Evolutionary conservation across 495 filamentous ascomycete species (phyloP).

Genomic region (Annulohypoxylon moriforme): DNA sequence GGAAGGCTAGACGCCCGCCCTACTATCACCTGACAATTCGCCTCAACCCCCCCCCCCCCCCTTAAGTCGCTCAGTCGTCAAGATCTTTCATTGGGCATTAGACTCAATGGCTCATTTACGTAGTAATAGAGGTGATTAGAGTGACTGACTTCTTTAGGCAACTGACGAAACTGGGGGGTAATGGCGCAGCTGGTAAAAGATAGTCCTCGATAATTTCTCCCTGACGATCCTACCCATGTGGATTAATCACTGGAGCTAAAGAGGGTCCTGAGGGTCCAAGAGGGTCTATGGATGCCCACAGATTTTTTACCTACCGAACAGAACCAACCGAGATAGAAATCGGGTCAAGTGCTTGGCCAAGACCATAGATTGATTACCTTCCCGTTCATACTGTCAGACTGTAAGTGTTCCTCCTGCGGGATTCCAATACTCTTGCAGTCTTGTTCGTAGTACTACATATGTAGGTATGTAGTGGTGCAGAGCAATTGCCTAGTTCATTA

Average conservation of each 20-base stretch:
- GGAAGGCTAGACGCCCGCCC: conserved; percentile 26
- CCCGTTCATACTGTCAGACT: too few relatives aligned
- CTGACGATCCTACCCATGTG: conserved; percentile 39
- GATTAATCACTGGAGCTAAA: conserved; percentile 7
- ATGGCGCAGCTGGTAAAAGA: conserved; percentile 27
- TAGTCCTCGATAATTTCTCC: conserved; percentile 31
- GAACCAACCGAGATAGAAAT: conserved; percentile 42
- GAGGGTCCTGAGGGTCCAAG: conserved; percentile 14
- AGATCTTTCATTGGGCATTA: conserved; percentile 10
- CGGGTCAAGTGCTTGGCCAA: conserved; percentile 42
- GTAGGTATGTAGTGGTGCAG: background rate
- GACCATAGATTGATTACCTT: conserved; percentile 14
- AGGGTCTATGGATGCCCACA: background rate
- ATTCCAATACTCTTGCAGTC: background rate
- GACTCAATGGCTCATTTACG: conserved; percentile 1
- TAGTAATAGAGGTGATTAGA: background rate
- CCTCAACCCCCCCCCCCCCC: background rate
- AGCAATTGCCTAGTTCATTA: background rate
- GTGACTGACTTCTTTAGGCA: conserved; percentile 31
- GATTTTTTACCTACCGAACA: conserved; percentile 26
- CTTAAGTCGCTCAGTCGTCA: background rate
- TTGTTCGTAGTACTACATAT: background rate
- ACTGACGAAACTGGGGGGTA: conserved; percentile 10
- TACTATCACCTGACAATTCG: conserved; percentile 20
- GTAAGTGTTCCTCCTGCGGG: background rate